Evolutionary conservation across 441 rosid genomes (phyloP), one percentile per base, ranked within the genome.

Genomic region (Arabidopsis hybrid): DNA sequence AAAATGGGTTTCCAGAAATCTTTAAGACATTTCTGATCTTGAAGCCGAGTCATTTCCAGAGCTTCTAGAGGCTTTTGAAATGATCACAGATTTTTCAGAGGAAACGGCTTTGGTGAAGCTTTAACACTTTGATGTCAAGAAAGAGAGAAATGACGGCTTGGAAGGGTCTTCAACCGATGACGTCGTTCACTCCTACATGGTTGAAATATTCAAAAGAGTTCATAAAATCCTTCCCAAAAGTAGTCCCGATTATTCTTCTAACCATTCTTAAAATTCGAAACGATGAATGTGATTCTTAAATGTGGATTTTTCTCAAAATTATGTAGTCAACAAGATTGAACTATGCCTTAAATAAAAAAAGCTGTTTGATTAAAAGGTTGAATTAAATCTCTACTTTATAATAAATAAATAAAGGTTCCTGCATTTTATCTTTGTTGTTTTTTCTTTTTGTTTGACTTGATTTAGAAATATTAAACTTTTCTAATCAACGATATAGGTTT

Each of bases 401-500:
- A 29, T 29, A 29, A 46, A 46, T 0, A 16, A 9, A 50, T 50
- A 50, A 51, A 51, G 5, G 34, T 51, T 10, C 10, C 7, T 0
- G 34, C 6, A 51, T 21, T 51, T 51, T 51, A 26, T 51, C 8
- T 49, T 49, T 17, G 53, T 49, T 16, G 16, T 49, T 17, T 7
- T 49, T 18, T 7, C 26, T 17, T 52, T 21, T 21, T 21, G n/a
- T 52, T 11, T 52, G 14, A 52, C 58, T 52, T 35, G 4, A 35
- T 29, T 51, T 21, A 52, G n/a, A 26, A 2, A 21, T 52, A 10
- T 52, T 26, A 11, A 26, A 26, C 35, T 26, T 52, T 52, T 26
- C 4, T 8, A 21, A 52, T 52, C 58, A 52, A 52, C 58, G 57
- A 52, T 52, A 52, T 52, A 52, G 8, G 8, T 52, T 52, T 52